Evolutionary conservation across 2,329 filamentous ascomycete genomes (phyloP), one percentile per base, ranked within the genome.

Genomic region (Aspergillus sp.): DNA sequence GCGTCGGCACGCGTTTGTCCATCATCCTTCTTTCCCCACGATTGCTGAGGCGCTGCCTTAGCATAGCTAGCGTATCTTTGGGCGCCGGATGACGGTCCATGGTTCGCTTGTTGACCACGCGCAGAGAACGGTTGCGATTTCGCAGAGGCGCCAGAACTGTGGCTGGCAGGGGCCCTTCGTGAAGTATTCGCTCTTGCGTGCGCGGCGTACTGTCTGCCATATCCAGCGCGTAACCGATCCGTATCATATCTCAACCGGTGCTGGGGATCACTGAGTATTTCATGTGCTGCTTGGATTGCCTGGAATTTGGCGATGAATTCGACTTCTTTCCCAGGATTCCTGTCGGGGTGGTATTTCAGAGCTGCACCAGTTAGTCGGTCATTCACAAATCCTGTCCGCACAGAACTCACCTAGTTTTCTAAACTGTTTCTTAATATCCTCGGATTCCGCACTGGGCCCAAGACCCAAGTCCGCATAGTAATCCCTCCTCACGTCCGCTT

Each of bases 381-480:
- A 9, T 30, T 5, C 25, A 30, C 5, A 22, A 22, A 22, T 22
- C 20, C 20, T 22, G 20, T 22, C 20, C 20, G 5, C 20, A 22
- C 20, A 22, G 20, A 22, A 27, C 75, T 49, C 72, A 88, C 86
- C 86, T 61, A 95, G 79, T 67, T 89, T 90, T 57, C 86, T 81
- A 68, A 90, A 95, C 60, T 90, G 85, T 68, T 85, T 93, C 73
- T 88, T 91, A 64, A 95, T 83, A 37, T 93, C 88, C 25, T 83
- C 80, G 39, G 82, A 71, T 55, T 85, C 82, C 46, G 87, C 87
- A 58, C 78, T 79, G 9, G 79, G 73, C 2, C 81, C 68, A 48
- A 95, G 71, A 54, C 88, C 87, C 47, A 95, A 76, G 71, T 94
- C 89, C 52, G 83, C 85, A 70, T 95, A 95, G 69, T 93, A 93